Evolutionary conservation across 768 basidiomycete genomes (phyloP).

Genomic region (Russula sp.): DNA sequence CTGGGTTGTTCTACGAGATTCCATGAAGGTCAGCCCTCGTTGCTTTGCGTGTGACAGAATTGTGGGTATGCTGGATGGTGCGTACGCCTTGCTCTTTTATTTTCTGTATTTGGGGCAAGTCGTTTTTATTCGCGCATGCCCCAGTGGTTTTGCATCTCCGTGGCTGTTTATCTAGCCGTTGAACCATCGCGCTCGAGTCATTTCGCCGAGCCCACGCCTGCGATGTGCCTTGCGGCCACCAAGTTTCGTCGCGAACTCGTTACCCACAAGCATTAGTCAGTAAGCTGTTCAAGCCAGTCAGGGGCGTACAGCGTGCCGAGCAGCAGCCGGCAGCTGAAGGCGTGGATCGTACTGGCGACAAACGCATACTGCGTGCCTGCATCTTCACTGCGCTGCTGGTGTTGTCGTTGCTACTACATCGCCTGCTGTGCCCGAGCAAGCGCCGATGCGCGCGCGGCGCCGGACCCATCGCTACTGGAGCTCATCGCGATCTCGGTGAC

Average conservation of each 20-base stretch:
- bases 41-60: too few species aligned
- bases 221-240: constrained; percentile 51
- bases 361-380: constrained; percentile 77
- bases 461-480: constrained; percentile 30
- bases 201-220: constrained; percentile 38
- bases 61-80: too few species aligned
- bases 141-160: too few species aligned
- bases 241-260: constrained; percentile 52
- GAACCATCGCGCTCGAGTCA: too few species aligned
- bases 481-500: constrained; percentile 1
- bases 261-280: too few species aligned
- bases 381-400: constrained; percentile 47
- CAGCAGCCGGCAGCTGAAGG: constrained; percentile 60
- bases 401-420: not conserved
- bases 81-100: too few species aligned
- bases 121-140: too few species aligned
- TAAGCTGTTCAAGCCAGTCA: constrained; percentile 24
- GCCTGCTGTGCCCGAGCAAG: not conserved
- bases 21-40: too few species aligned
- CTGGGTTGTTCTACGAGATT: too few species aligned
- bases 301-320: constrained; percentile 75
- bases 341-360: constrained; percentile 81
- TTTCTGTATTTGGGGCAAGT: too few species aligned
- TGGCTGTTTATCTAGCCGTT: too few species aligned
- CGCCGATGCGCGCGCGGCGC: not conserved